Evolutionary conservation across 2,329 filamentous ascomycete genomes (phyloP).

Genomic region (Aspergillus transmontanensis): DNA sequence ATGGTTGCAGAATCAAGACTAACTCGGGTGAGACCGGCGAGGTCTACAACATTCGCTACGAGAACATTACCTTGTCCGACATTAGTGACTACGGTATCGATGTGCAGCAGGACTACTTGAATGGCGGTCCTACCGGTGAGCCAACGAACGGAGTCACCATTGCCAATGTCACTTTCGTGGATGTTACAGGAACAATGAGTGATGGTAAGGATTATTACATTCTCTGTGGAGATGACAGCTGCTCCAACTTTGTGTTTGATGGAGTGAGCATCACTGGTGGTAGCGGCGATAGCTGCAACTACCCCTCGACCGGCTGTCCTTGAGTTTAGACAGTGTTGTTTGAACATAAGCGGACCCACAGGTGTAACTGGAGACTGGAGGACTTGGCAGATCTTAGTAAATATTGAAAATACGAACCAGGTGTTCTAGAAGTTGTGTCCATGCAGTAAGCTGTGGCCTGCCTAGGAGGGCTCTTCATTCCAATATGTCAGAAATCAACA

Average conservation of each 20-base stretch:
- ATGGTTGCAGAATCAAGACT: constrained; percentile 50
- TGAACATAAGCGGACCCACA: background rate
- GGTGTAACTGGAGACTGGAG: background rate
- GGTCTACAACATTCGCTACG: constrained; percentile 56
- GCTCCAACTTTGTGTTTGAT: constrained; percentile 52
- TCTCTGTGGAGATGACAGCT: constrained; percentile 55
- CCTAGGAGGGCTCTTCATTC: no score
- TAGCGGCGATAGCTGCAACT: constrained; percentile 41
- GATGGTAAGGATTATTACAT: constrained; percentile 51
- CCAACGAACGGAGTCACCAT: constrained; percentile 43
- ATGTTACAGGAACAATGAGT: constrained; percentile 30
- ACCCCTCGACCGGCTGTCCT: background rate
- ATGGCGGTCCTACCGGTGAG: constrained; percentile 43
- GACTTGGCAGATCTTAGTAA: background rate
- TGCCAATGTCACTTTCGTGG: constrained; percentile 37
- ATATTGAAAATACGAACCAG: background rate
- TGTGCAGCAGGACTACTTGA: constrained; percentile 57
- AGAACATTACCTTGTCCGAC: constrained; percentile 52
- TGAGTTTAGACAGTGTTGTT: background rate
- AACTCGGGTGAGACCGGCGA: constrained; percentile 55
- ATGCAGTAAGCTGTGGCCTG: no score
- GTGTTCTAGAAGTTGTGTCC: background rate
- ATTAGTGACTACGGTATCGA: constrained; percentile 56
- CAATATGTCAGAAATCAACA: no score
- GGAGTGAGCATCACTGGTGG: constrained; percentile 56